Base-by-base conservation (phyloP, 108 stramenopile genomes). In the Nitzschia sp. region DNA sequence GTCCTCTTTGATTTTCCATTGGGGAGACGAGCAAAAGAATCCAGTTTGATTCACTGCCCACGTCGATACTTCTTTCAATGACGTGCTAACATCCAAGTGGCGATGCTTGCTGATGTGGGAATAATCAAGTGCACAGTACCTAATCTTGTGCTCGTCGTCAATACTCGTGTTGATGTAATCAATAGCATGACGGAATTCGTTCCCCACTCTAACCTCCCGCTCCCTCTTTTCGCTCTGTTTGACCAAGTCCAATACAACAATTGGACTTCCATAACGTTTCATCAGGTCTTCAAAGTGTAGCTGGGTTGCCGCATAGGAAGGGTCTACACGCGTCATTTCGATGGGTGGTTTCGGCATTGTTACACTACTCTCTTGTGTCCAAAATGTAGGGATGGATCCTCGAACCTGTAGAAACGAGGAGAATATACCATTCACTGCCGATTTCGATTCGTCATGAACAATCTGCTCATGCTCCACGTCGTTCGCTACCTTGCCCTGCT, bases 331-430 rank as follows among this genome's bases (percentile, higher is more conserved):
- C 69, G 90, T 93, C 54, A 97, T 45, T 38, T 95, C 91, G 56
- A 99, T 99, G 17, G 97, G 97, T 0, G 99, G 99, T 58, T 98
- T 97, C 19, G 99, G 97, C 83, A 96, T 89, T 0, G 96, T 94
- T 11, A 98, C 87, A 41, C 79, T 84, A 22, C 87, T 88, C 63
- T 96, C 97, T 78, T 99, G 99, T 1, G 94, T 91, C 99, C 99
- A 99, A 70, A 83, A 98, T 3, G 95, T 97, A 16, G 99, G 99
- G 63, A 98, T 97, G 28, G 92, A 94, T 2, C 97, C 97, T 0
- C 99, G 90, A 31, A 98, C 89, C 71, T 99, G 99, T 55, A 98
- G 66, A 58, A 75, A 98, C 1, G 92, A 86, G 2, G 91, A 90
- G 68, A 98, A 95, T 1, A 82, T 77, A 13, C 94, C 96, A 53